Percentiles rank a stretch among this genome's conserved stretches.
Evolutionary conservation across 805 yeast species (phyloP).

Genomic region (Saccharomycopsis microspora): DNA sequence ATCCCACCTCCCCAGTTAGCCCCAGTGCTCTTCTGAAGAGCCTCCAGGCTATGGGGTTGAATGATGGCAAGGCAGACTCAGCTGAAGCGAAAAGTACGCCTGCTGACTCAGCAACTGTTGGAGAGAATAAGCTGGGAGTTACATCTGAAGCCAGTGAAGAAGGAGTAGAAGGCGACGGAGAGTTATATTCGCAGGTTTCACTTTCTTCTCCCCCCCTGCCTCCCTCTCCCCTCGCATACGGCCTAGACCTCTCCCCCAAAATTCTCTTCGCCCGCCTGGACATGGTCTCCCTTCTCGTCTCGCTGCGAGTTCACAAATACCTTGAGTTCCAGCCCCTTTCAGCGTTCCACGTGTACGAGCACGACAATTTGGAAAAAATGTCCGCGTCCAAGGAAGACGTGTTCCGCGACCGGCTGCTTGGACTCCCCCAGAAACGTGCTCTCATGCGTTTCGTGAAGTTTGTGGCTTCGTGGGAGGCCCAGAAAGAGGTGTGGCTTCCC

Average conservation of each 20-base stretch:
- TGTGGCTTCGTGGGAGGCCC: slow-evolving; percentile 58
- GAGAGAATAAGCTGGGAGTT: slow-evolving; percentile 62
- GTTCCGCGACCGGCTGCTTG: slow-evolving; percentile 75
- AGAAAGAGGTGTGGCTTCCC: slow-evolving; percentile 43
- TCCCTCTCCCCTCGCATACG: slow-evolving; percentile 19
- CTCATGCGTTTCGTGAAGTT: slow-evolving; percentile 90
- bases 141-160: slow-evolving; percentile 49
- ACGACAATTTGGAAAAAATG: slow-evolving; percentile 80
- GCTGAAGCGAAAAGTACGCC: slow-evolving; percentile 21
- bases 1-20: too few relatives aligned
- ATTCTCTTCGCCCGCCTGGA: slow-evolving; percentile 87
- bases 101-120: slow-evolving; percentile 16
- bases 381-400: slow-evolving; percentile 86
- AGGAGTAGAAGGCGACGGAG: slow-evolving; percentile 45
- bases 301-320: slow-evolving; percentile 82
- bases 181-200: slow-evolving; percentile 25
- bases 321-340: slow-evolving; percentile 85
- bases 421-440: slow-evolving; percentile 65
- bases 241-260: slow-evolving; percentile 81
- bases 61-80: too few relatives aligned
- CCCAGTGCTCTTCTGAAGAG: too few relatives aligned
- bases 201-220: too few relatives aligned
- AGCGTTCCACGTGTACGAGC: slow-evolving; percentile 88
- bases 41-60: too few relatives aligned
- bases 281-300: slow-evolving; percentile 62